A percentile compares a stretch with the other conserved stretches of the same genome.
phyloP scores from a whole-genome alignment of 1,284 basidiomycete genomes.

The Ceratobasidium sp. region DNA sequence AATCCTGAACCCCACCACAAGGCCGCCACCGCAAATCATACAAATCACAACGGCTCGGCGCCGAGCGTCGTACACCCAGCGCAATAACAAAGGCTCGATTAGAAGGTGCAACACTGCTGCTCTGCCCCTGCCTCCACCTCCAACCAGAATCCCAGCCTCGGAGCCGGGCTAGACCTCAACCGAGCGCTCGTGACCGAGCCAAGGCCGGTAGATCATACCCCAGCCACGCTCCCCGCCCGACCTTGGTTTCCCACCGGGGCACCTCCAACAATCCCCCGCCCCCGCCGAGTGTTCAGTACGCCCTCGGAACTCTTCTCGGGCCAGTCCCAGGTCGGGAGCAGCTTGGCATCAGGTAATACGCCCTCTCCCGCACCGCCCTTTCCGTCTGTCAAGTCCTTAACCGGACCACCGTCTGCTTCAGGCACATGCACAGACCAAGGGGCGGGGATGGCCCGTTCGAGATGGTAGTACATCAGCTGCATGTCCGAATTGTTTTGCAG shows the following conservation, averaged over 20 bases:
- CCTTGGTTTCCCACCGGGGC: slow-evolving; percentile 20
- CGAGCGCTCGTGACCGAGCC: neutral
- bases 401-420: slow-evolving; percentile 30
- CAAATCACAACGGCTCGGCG: no score
- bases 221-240: slow-evolving; percentile 16
- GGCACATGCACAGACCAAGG: slow-evolving; percentile 42
- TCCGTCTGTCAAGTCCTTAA: neutral
- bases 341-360: slow-evolving; percentile 27
- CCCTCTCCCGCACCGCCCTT: no score
- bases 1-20: neutral
- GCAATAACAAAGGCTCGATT: no score
- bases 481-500: slow-evolving; percentile 18
- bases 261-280: slow-evolving; percentile 27
- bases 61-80: no score
- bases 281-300: slow-evolving; percentile 13
- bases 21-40: no score
- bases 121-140: neutral
- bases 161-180: neutral
- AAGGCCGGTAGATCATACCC: neutral
- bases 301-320: slow-evolving; percentile 21
- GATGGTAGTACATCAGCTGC: slow-evolving; percentile 36
- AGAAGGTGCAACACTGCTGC: no score
- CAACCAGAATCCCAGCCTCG: neutral
- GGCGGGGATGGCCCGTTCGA: slow-evolving; percentile 14
- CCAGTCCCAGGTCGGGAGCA: slow-evolving; percentile 42